Conservation (phyloP, 306 rosid genomes). For the Senna siamea region DNA sequence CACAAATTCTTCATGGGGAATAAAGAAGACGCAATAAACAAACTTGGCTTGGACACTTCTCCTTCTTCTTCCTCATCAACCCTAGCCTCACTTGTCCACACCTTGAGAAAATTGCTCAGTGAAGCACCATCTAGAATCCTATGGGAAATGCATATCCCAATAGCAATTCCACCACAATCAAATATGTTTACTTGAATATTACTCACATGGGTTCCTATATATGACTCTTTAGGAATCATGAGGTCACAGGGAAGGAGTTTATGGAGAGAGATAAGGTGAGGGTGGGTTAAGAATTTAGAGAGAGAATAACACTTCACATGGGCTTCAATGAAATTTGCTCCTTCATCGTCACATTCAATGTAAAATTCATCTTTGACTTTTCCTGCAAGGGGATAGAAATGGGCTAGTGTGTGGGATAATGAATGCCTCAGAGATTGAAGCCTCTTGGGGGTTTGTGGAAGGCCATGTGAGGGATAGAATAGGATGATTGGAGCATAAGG, state of each 20-base stretch:
- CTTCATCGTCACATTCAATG: constrained; percentile 56
- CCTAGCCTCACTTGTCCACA: constrained; percentile 42
- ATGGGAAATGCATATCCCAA: constrained; percentile 52
- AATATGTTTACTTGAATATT: constrained; percentile 52
- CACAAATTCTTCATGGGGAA: constrained; percentile 32
- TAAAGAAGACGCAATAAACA: constrained; percentile 36
- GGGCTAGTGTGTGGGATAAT: constrained; percentile 48
- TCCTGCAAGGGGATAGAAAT: constrained; percentile 61
- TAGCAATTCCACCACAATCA: constrained; percentile 59
- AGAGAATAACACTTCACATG: constrained; percentile 31
- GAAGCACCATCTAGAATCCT: constrained; percentile 53
- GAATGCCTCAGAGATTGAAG: constrained; percentile 47
- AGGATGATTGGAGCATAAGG: constrained; percentile 36
- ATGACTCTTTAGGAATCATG: constrained; percentile 9
- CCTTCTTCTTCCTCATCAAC: neutral
- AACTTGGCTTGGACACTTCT: neutral
- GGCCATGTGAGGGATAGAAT: constrained; percentile 16
- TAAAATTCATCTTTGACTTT: constrained; percentile 35
- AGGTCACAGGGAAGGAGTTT: constrained; percentile 38
- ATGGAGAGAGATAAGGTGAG: constrained; percentile 6
- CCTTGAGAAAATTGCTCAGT: constrained; percentile 44
- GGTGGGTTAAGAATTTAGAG: constrained; percentile 29
- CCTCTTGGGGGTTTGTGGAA: constrained; percentile 17
- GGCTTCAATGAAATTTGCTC: constrained; percentile 41
- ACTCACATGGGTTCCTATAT: constrained; percentile 30